phyloP scores from a whole-genome alignment of 139 green algal genomes.

The Volvox reticuliferus region DNA sequence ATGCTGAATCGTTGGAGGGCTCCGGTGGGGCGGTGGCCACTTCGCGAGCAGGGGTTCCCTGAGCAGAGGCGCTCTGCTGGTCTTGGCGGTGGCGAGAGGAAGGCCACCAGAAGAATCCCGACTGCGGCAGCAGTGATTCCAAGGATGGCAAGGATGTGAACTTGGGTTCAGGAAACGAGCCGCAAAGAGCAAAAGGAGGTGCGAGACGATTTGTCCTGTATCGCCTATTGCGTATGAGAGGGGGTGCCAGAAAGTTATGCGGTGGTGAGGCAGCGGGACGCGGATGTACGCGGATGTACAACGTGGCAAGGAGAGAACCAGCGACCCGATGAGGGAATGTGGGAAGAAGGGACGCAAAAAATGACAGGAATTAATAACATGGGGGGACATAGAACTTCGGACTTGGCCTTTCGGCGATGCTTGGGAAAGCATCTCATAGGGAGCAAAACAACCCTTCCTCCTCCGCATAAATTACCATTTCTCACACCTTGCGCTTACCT shows the following conservation, averaged over 20 bases:
- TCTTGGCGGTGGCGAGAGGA: background rate
- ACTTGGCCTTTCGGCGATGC: too few species aligned
- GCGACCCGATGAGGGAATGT: too few species aligned
- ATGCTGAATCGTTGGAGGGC: background rate
- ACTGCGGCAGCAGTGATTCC: background rate
- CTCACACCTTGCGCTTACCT: background rate
- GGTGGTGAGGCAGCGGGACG: background rate
- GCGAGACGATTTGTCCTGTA: too few species aligned
- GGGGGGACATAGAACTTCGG: too few species aligned
- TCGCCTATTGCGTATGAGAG: background rate
- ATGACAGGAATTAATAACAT: too few species aligned
- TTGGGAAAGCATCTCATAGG: too few species aligned
- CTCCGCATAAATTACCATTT: background rate
- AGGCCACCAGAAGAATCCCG: conserved; percentile 1
- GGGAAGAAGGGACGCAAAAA: too few species aligned
- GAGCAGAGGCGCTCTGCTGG: background rate
- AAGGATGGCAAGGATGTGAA: background rate
- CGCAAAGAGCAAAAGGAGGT: too few species aligned
- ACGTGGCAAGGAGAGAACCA: too few species aligned
- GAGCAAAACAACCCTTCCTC: background rate
- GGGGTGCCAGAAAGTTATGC: background rate
- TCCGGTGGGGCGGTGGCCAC: background rate
- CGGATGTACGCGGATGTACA: too few species aligned
- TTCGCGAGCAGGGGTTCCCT: background rate
- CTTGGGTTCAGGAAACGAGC: too few species aligned